Base-by-base conservation (phyloP, 805 yeast genomes). In the Starmerella cellae region DNA sequence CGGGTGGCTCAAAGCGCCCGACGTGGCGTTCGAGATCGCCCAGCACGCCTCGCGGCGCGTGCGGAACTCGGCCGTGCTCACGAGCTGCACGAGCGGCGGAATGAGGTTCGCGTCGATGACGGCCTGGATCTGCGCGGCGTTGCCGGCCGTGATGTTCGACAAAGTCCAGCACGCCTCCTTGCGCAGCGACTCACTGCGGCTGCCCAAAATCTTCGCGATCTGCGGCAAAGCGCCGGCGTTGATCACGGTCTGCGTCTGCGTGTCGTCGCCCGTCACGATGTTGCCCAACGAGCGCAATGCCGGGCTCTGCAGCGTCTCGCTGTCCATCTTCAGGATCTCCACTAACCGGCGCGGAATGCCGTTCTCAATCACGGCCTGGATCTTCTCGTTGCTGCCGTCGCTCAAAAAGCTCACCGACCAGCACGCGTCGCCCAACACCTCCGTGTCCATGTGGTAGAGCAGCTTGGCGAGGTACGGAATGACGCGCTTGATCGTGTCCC, bases 161-260 rank as follows among this genome's bases (percentile, higher is more conserved):
- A 91, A 79, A 30, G 98, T 88, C 98, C 98, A 91, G 68, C 98
- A 85, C 4, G 97, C 94, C 68, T 91, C 98, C 63, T 91, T 91
- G 60, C 91, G 78, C 54, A 91, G 80, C 16, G 91, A 75, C 62
- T 91, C 98, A 69, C 87, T 85, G 46, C 83, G 75, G 26, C 94
- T 81, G 49, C 74, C 69, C 55, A 91, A 71, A 51, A 91, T 70
- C 37, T 82, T 82, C 40, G 79, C 77, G 49, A 91, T 69, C 18
- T 94, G 94, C 28, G 81, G 77, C 56, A 91, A 70, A 13, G 88
- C 95, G 48, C 96, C 95, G 29, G 85, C 76, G 62, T 91, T 88
- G 56, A 91, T 82, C 38, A 88, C 88, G 44, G 83, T 77, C 65
- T 91, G 98, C 19, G 98, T 91, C 70, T 91, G 97, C 48, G 77